Evolutionary conservation across 2,329 filamentous ascomycete species (phyloP).

Genomic region (Elsinoe ampelina): DNA sequence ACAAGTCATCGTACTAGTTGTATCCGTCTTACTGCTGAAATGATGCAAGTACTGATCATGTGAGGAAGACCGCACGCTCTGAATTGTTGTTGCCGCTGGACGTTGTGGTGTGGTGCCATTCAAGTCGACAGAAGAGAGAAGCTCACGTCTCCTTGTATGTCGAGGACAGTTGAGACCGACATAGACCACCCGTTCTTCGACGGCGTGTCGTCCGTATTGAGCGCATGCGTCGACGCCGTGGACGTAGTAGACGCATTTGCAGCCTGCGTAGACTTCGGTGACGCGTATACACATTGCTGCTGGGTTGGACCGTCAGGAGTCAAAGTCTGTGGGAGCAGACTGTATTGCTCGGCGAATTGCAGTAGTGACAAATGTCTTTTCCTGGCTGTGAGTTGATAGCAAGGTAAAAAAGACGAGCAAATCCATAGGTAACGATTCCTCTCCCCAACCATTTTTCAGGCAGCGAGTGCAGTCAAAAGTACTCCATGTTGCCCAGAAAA

Average conservation of each 20-base stretch:
- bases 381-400: not conserved
- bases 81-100: not conserved
- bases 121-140: not conserved
- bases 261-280: conserved; percentile 14
- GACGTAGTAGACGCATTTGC: conserved; percentile 16
- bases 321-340: no score
- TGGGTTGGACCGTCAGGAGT: not conserved
- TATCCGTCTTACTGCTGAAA: no score
- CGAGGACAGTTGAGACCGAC: conserved; percentile 15
- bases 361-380: not conserved
- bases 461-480: not conserved
- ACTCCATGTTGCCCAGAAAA: not conserved
- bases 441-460: not conserved
- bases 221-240: conserved; percentile 16
- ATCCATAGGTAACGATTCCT: not conserved
- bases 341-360: no score
- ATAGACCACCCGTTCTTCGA: conserved; percentile 14
- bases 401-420: not conserved
- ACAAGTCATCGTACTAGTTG: not conserved
- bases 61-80: not conserved
- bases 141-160: conserved; percentile 7
- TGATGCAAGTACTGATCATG: not conserved
- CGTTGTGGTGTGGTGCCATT: not conserved
- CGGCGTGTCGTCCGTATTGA: conserved; percentile 14
- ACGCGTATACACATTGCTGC: conserved; percentile 18